Percentiles rank a stretch among this genome's conserved stretches.
These are phyloP conservation scores for Ogataea philodendri DNA, from an alignment of 805 yeast genomes.

Conservation along the genomic window DNA sequence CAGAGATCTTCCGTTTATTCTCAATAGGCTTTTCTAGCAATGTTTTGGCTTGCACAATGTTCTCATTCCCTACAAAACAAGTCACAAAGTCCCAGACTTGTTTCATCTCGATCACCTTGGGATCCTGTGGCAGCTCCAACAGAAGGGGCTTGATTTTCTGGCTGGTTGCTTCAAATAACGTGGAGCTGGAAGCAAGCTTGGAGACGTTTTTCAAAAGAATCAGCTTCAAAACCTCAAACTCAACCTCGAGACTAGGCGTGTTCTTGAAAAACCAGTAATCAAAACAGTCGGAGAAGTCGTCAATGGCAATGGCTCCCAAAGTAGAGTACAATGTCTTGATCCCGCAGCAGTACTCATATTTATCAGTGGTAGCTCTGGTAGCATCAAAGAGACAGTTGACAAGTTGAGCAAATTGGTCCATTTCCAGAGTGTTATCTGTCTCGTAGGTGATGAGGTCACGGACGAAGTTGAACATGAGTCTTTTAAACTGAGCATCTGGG, in stretches of 20 bases:
- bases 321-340: constrained; percentile 14
- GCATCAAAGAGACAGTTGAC: constrained; percentile 15
- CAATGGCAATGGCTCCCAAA: constrained; percentile 17
- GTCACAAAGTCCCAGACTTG: constrained; percentile 21
- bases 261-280: constrained; percentile 14
- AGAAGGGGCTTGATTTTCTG: constrained; percentile 14
- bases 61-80: constrained; percentile 20
- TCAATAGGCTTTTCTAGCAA: constrained; percentile 5
- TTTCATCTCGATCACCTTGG: constrained; percentile 16
- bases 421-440: constrained; percentile 16
- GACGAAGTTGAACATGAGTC: constrained; percentile 16
- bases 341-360: constrained; percentile 15
- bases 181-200: constrained; percentile 4
- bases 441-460: constrained; percentile 22
- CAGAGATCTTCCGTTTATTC: constrained; percentile 16
- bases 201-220: constrained; percentile 14
- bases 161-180: constrained; percentile 9
- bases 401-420: constrained; percentile 11
- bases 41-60: constrained; percentile 6
- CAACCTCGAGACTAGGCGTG: constrained; percentile 9
- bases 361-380: constrained; percentile 10
- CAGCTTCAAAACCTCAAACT: constrained; percentile 20
- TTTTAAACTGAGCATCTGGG: constrained; percentile 12
- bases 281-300: constrained; percentile 20
- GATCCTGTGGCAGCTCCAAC: constrained; percentile 4